A percentile compares a stretch with the other conserved stretches of the same genome.
Conservation (phyloP, 2,329 filamentous ascomycete genomes). For the Shiraia bambusicola region DNA sequence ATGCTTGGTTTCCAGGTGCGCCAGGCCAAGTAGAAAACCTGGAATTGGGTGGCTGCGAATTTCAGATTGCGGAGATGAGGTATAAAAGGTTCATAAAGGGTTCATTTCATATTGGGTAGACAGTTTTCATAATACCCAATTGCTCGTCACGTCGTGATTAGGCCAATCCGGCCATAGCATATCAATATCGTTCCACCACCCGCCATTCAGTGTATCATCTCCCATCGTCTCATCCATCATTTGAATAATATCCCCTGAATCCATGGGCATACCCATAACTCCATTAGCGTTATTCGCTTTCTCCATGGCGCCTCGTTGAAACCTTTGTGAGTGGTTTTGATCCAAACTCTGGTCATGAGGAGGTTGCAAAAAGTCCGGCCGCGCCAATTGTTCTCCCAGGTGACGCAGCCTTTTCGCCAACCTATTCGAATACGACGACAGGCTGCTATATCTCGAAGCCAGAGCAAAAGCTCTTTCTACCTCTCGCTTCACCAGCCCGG, state of each 20-base stretch:
- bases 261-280: not conserved
- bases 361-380: not conserved
- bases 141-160: not conserved
- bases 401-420: not conserved
- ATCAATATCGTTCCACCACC: not conserved
- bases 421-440: not conserved
- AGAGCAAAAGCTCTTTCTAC: not conserved
- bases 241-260: not conserved
- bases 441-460: not conserved
- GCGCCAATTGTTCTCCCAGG: not conserved
- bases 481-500: not conserved
- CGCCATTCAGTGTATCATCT: not conserved
- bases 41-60: not conserved
- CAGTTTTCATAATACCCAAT: not conserved
- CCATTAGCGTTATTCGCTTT: not conserved
- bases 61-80: too few relatives aligned
- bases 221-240: not conserved
- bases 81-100: too few relatives aligned
- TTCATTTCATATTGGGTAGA: not conserved
- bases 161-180: conserved; percentile 1
- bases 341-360: not conserved
- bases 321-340: not conserved
- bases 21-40: not conserved
- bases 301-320: not conserved
- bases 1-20: not conserved